Base-by-base conservation (phyloP, 495 filamentous ascomycete genomes). In the Monascus purpureus region DNA sequence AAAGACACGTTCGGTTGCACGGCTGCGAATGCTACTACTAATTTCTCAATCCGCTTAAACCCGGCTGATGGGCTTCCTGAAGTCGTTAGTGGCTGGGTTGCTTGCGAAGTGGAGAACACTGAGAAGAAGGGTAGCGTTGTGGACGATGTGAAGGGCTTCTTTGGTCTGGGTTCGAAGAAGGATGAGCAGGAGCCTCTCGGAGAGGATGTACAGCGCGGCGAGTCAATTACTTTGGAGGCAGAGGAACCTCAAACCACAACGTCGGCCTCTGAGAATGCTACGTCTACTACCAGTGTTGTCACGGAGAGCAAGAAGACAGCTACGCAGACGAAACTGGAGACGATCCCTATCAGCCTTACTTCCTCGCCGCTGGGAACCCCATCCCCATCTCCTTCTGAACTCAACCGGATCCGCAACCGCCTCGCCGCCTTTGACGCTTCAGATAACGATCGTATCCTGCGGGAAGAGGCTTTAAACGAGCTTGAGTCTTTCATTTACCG, bases 401-500 rank as follows among this genome's bases (percentile, higher is more conserved):
- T 84, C 13, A 57, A 58, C 17, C 68, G 75, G 6, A 75, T 86
- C 52, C 77, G 77, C 45, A 64, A 73, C 33, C 75, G 83, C 15
- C 65, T 95, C 29, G 59, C 70, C 43, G 76, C 82, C 2, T 93
- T 95, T 37, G 85, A 86, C 41, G 62, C 70, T 14, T 95, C 83
- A 1, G 90, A 99, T 56, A 61, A 63, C 28, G 68, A 77, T 4
- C 82, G 86, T 17, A 55, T 74, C 25, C 60, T 74, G 27, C 77
- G 88, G 19, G 87, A 94, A 50, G 90, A 94, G 53, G 70, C 82
- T 7, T 60, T 94, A 17, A 99, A 99, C 59, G 77, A 80, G 43
- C 73, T 99, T 16, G 90, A 99, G 52, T 74, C 69, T n/a, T 93
- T 81, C 52, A 93, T 86, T 26, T 99, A 99, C 66, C 77, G 73